These are phyloP conservation scores for Alternaria viburni DNA, from an alignment of 2,329 filamentous ascomycete species.

Conservation along the genomic window DNA sequence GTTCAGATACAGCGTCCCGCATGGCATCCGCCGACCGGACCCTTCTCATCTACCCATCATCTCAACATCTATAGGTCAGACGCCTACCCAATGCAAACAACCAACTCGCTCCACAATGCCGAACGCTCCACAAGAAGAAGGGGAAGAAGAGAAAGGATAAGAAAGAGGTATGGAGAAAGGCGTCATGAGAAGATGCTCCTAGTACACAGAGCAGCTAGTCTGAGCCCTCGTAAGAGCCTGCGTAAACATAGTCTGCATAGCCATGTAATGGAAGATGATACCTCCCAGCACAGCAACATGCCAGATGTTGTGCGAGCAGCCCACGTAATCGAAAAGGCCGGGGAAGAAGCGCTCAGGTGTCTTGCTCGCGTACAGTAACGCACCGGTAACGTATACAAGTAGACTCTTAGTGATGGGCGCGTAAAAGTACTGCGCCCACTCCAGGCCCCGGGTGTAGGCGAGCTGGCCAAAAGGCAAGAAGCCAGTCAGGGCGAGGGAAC, in stretches of 20 bases:
- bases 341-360: slow-evolving; percentile 92
- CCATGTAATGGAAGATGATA: slow-evolving; percentile 95
- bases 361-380: slow-evolving; percentile 87
- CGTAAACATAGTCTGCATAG: slow-evolving; percentile 94
- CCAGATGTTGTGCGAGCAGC: slow-evolving; percentile 97
- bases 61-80: neutral
- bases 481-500: slow-evolving; percentile 83
- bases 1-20: neutral
- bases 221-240: slow-evolving; percentile 51
- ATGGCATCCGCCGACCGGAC: neutral
- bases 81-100: slow-evolving; percentile 4
- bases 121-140: neutral
- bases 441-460: slow-evolving; percentile 74
- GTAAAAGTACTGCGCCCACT: slow-evolving; percentile 89
- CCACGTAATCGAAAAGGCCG: slow-evolving; percentile 92
- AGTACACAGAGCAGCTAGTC: slow-evolving; percentile 44
- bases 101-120: slow-evolving; percentile 5
- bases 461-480: slow-evolving; percentile 90
- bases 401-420: slow-evolving; percentile 84
- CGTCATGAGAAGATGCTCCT: neutral
- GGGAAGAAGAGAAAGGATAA: neutral
- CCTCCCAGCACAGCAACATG: slow-evolving; percentile 92
- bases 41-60: neutral
- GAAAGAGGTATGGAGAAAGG: neutral
- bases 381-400: slow-evolving; percentile 83